phyloP scores from a whole-genome alignment of 2,329 filamentous ascomycete genomes.

The Metarhizium sp. region DNA sequence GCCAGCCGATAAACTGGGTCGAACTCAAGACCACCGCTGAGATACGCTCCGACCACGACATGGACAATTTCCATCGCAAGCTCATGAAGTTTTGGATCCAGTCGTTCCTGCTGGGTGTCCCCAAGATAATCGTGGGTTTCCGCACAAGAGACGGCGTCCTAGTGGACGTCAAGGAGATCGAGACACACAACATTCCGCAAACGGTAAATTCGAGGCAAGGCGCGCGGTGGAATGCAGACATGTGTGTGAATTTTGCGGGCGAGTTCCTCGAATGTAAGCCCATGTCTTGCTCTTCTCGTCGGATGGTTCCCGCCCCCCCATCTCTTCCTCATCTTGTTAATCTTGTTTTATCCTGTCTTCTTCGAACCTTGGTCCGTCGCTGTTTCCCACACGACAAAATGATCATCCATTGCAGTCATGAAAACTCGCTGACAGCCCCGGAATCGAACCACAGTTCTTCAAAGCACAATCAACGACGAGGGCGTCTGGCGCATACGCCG shows the following conservation, averaged over 20 bases:
- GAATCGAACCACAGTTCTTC: constrained; percentile 41
- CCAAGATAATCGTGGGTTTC: constrained; percentile 86
- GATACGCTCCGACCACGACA: constrained; percentile 57
- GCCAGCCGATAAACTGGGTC: constrained; percentile 76
- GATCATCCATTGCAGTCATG: not conserved
- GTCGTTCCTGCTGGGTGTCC: constrained; percentile 86
- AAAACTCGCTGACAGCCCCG: not conserved
- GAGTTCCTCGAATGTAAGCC: constrained; percentile 66
- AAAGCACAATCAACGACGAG: constrained; percentile 53
- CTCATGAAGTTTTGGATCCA: constrained; percentile 96
- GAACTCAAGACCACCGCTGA: constrained; percentile 87
- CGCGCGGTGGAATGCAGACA: constrained; percentile 78
- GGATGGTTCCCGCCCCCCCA: not conserved
- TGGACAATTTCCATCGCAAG: constrained; percentile 75
- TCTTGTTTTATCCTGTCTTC: not conserved
- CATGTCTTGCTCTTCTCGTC: not conserved
- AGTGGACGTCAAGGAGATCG: constrained; percentile 63
- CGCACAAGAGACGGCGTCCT: constrained; percentile 65
- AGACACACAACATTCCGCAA: constrained; percentile 69
- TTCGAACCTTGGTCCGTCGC: not conserved
- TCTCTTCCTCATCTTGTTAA: not conserved
- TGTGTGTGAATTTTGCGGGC: constrained; percentile 84
- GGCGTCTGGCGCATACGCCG: constrained; percentile 77
- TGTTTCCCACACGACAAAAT: not conserved
- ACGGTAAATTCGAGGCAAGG: constrained; percentile 59